These are phyloP conservation scores for Pyrenopolyporus hunteri DNA, from an alignment of 495 filamentous ascomycete species.

Conservation along the genomic window DNA sequence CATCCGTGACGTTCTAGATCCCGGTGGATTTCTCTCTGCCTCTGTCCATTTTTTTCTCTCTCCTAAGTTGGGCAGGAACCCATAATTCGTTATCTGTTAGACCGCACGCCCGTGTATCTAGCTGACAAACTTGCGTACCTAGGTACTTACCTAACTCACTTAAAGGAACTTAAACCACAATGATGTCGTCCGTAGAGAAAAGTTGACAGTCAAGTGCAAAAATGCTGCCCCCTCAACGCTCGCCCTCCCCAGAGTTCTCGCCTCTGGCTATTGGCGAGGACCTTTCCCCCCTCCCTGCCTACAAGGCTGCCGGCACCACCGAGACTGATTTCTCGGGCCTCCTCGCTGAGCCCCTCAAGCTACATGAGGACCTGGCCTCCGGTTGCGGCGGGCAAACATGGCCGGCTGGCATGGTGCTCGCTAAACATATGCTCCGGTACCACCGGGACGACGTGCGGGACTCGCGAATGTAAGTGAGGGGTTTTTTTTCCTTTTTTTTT, in stretches of 20 bases:
- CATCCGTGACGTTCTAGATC: conserved; percentile 18
- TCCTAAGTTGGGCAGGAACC: background rate
- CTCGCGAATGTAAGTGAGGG: conserved; percentile 70
- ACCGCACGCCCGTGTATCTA: background rate
- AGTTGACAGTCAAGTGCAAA: conserved; percentile 3
- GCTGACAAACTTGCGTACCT: too few species aligned
- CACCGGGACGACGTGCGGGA: conserved; percentile 63
- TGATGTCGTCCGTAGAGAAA: background rate
- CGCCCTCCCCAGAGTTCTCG: conserved; percentile 46
- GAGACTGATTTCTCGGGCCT: conserved; percentile 75
- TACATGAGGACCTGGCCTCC: conserved; percentile 82
- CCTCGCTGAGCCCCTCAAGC: conserved; percentile 67
- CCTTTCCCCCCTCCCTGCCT: conserved; percentile 67
- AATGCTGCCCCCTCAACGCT: conserved; percentile 23
- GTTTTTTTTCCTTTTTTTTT: conserved; percentile 34
- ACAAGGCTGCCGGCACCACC: conserved; percentile 68
- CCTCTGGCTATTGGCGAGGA: conserved; percentile 65
- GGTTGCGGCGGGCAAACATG: conserved; percentile 93
- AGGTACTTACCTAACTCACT: too few species aligned
- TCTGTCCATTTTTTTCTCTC: conserved; percentile 10
- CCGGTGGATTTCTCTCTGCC: conserved; percentile 16
- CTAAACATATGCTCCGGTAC: conserved; percentile 79
- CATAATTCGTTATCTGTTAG: conserved; percentile 16
- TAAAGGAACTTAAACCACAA: background rate
- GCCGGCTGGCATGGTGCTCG: conserved; percentile 89